Base-by-base conservation (phyloP, 225 moss, liverwort and hornwort genomes). In the Marchantia paleacea region DNA sequence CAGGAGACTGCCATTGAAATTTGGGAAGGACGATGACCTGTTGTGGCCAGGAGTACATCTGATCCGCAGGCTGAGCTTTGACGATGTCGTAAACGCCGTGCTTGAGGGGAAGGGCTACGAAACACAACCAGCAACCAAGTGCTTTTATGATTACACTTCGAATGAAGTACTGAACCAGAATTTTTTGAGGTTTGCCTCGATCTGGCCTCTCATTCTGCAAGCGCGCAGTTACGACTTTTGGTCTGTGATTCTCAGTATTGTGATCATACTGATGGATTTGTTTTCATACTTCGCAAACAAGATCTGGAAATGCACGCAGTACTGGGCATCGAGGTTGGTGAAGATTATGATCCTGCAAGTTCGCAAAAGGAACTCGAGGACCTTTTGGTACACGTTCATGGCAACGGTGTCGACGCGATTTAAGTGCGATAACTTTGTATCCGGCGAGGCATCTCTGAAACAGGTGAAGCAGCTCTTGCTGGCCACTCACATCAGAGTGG, bases 131-230 rank as follows among this genome's bases (percentile, higher is more conserved):
- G 0, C 0, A 9, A 0, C 0, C 7, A 7, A 5, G 20, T 84
- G 88, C 29, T 90, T 88, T 80, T 80, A 82, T 26, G 88, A 87
- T 82, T 85, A 73, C 73, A 83, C 84, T 49, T 0, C 55, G 8
- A 55, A 8, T 28, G 53, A 86, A 53, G n/a, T 84, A 47, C 48
- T 90, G 24, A 90, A 90, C 71, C 89, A 88, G 77, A 90, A 90
- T 52, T 90, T 90, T n/a, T 16, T n/a, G 62, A 18, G 62, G 19
- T 62, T 62, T 3, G 19, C n/a, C 62, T 62, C 62, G 19, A 62
- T 62, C 62, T 18, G 18, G 19, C 62, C 62, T 18, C 62, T 62
- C n/a, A 62, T 62, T 18, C 7, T 62, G 19, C 62, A 62, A n/a
- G 62, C 62, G 1, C 18, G n/a, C 18, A 6, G 62, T 1, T 62